Evolutionary conservation across 176 grass and related monocot species (phyloP), one percentile per base, ranked within the genome.

Genomic region (Lolium perenne): DNA sequence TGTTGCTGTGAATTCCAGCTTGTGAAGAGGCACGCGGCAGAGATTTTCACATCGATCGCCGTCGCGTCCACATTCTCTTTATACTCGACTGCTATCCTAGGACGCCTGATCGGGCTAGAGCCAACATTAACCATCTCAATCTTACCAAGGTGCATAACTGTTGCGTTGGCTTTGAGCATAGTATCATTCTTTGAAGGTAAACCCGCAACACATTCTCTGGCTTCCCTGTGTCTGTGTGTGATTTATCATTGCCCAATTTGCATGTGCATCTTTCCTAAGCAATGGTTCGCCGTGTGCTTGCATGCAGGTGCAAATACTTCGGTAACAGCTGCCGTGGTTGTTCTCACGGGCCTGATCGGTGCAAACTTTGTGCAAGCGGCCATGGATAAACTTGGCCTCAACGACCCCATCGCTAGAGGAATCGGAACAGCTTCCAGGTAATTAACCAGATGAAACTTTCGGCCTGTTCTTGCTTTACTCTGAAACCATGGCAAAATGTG

Each of bases 391-490:
- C 88, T 99, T 71, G 89, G 94, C 56, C 81, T 96, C n/a, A 89
- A 90, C 29, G 97, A 99, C 71, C 92, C 97, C 16, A 96, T 99
- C 64, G 92, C 97, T 4, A 88, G 94, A 88, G 97, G 94, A 87
- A 88, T 96, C 66, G 97, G 90, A 41, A 99, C 97, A 22, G 97
- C 97, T 69, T 95, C 97, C 41, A 98, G 96, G 96, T 98, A 92
- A 43, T 53, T 12, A 41, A 10, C 57, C 17, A 53, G 47, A 74
- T 29, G 47, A 32, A 53, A 32, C 3, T 32, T 53, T 32, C 22
- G 11, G 72, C 7, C 1, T 53, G 71, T 74, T 43, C 65, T 38
- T 38, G 23, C 10, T 32, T 53, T 50, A 0, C 15, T 53, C 47
- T 53, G 5, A 78, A 50, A 32, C 22, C 72, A 11, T 78, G 18